Base-by-base conservation (phyloP, 371 early-diverging fungal species). In the Chytridium lagenaria region DNA sequence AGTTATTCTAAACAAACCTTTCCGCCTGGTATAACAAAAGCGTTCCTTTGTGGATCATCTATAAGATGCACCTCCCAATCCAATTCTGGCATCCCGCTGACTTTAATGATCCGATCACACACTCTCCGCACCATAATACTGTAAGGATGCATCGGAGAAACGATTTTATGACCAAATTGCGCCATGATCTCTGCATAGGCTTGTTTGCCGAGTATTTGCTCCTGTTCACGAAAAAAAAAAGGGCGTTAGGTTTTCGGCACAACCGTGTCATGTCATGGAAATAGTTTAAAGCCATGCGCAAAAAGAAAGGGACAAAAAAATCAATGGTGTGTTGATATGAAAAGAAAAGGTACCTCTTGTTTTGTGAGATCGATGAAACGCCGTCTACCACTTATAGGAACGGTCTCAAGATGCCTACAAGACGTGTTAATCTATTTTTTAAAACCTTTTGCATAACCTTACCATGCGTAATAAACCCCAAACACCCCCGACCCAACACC, bases 21-120 rank as follows among this genome's bases (percentile, higher is more conserved):
- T 31, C 93, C 93, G 52, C 94, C 81, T 0, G 98, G 98, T 50
- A 96, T 80, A 15, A 97, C 97, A 80, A 97, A 95, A 0, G 98
- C 98, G 80, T 97, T 96, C 72, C 81, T 84, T 76, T 93, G 90
- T 0, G 90, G 89, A 31, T 89, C 84, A 52, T 93, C 82, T 64
- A 96, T 91, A 3, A 96, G 94, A 82, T 78, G 64, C 15, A 82
- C 78, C 55, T 82, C 78, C 82, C 82, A 78, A 0, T 79, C 85
- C 28, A 92, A 70, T 57, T 73, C 73, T 0, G 37, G 37, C 68
- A 83, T 51, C 19, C 79, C 79, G 59, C 72, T 61, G 3, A 73
- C 80, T 59, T 69, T 75, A n/a, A 95, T 88, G 31, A 95, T 79
- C 16, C 90, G 80, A 57, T 80, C 55, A 7, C 93, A 93, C 0